Evolutionary conservation across 1,284 basidiomycete genomes (phyloP), one percentile per base, ranked within the genome.

Genomic region (Erythrobasidium hasegawianum): DNA sequence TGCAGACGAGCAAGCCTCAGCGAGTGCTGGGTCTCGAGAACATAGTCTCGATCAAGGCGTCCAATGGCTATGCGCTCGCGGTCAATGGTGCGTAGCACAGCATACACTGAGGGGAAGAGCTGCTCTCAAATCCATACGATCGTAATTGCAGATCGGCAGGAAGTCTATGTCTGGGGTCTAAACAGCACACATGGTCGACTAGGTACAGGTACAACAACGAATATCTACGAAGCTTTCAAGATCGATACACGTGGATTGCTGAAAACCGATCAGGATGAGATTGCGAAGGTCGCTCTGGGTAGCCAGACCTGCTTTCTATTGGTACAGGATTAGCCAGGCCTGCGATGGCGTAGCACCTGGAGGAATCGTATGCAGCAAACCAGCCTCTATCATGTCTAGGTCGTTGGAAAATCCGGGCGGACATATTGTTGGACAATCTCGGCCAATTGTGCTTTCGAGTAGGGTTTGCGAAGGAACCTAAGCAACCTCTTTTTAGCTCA

Each of bases 381-480:
- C 5, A 47, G 43, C 43, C 43, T 24, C 43, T 47, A n/a, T 24
- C 7, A n/a, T 24, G n/a, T 47, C 43, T 18, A 18, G 5, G 8
- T n/a, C 7, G n/a, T 14, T 47, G 8, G 5, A n/a, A 7, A n/a
- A 5, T 47, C 22, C 22, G 5, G 43, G 7, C 8, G 22, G 22
- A 47, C 43, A 47, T 18, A 47, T 47, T 47, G 16, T 18, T 47
- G 16, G 4, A 47, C 43, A 47, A 47, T 47, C 14, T 47, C 43
- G 43, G 43, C 43, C 22, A 47, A 16, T 16, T 47, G 43, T 18
- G 43, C 50, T 16, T 64, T 64, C 29, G 61, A 64, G 54, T 64
- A 64, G 11, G 61, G 61, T 18, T 64, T 64, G 14, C 61, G 52
- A 18, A 64, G 29, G 27, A 64, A 64, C 11, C 43, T 47, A 47